Conservation (phyloP, 768 basidiomycete species). For the Boletus vinaceobasis region DNA sequence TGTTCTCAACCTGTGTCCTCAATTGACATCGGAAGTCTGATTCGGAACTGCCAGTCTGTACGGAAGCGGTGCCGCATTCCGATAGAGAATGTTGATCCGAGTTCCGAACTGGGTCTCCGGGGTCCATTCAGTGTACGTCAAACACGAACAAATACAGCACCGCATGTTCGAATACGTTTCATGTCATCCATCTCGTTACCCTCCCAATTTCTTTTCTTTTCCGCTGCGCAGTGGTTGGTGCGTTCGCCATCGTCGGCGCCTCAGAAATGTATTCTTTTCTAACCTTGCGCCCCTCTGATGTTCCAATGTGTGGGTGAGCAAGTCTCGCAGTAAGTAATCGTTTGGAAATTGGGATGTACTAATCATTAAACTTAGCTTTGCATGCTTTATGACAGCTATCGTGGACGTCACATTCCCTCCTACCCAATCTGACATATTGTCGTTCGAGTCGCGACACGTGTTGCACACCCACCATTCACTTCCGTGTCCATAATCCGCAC, state of each 20-base stretch:
- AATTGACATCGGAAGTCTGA: no score
- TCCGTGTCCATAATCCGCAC: conserved; percentile 20
- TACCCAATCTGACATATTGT: neutral
- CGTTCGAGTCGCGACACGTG: conserved; percentile 15
- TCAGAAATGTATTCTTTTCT: neutral
- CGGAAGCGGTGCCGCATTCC: neutral
- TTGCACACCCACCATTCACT: conserved; percentile 8
- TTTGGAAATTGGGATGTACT: neutral
- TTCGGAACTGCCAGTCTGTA: neutral
- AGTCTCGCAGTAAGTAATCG: conserved; percentile 1
- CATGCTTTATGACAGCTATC: neutral
- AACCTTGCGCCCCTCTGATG: no score
- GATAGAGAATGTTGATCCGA: neutral
- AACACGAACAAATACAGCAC: neutral
- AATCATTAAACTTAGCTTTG: conserved; percentile 12
- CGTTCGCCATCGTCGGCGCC: neutral
- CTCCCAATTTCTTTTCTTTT: neutral
- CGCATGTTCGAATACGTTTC: neutral
- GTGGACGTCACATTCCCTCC: neutral
- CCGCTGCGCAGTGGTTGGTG: neutral
- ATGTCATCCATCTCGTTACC: neutral
- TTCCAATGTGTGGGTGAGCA: no score
- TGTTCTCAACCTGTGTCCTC: neutral
- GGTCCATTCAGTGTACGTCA: neutral
- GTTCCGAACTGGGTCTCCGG: neutral